Base-by-base conservation (phyloP, 1,284 basidiomycete genomes). In the Ustilago hordei region DNA sequence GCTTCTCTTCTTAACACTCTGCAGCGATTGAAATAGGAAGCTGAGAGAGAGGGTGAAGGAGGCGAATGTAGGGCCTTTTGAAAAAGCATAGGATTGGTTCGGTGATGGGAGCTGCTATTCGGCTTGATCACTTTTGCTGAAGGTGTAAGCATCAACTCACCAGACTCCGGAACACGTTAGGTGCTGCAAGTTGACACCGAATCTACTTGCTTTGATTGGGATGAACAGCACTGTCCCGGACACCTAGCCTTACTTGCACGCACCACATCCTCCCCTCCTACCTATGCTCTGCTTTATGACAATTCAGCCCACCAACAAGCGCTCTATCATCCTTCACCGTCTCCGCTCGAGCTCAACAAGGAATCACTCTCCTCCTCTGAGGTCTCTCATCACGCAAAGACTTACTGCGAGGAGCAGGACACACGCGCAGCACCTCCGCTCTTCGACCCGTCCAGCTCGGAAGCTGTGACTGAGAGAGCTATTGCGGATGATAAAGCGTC, bases 281-380 rank as follows among this genome's bases (percentile, higher is more conserved):
- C 55, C 35, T 71, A 55, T 19, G 47, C 58, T 8, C 38, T 71
- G 36, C 64, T 66, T n/a, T 48, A 55, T 1, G 69, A 55, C n/a
- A 60, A 66, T 48, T 60, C 69, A 19, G 63, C 69, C 13, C 69
- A 71, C 41, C 58, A 61, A 8, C 69, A 71, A 15, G 58, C 59
- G 35, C 69, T 71, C 39, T 71, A 71, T 59, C 64, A 61, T 17
- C 59, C 64, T 9, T 55, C 63, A 8, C 64, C 69, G 9, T 55
- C 69, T 7, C 58, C 59, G 2, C 63, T 67, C 2, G n/a, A 61
- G 34, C 65, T 61, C 47, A 57, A 57, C 39, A 8, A 13, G 6
- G 65, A 67, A n/a, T 57, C 48, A 1, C 55, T 67, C 47, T 32
- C 17, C 39, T 35, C 55, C n/a, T 8, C 54, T 19, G 38, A 48